A percentile compares a stretch with the other conserved stretches of the same genome.
phyloP scores from a whole-genome alignment of 75 land plant species.

The Ceratopteris richardii region DNA sequence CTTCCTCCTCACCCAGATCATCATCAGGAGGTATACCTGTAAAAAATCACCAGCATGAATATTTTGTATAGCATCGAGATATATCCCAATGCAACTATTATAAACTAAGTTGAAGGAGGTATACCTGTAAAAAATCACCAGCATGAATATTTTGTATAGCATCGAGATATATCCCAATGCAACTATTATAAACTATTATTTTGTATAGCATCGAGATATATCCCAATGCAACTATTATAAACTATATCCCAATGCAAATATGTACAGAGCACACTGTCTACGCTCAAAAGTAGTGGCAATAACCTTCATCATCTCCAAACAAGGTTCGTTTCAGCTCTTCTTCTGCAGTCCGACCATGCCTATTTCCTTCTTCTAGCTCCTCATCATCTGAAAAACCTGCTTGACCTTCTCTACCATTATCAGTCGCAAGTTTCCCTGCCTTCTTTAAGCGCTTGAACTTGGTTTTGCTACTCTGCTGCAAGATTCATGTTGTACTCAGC shows the following conservation, averaged over 20 bases:
- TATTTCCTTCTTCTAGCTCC: slow-evolving; percentile 47
- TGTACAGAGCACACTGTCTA: no score
- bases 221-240: no score
- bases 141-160: no score
- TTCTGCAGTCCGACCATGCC: slow-evolving; percentile 71
- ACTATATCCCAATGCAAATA: no score
- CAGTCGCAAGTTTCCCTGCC: slow-evolving; percentile 42
- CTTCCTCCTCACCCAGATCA: slow-evolving; percentile 77
- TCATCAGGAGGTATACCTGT: slow-evolving; percentile 66
- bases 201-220: no score
- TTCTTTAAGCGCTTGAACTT: slow-evolving; percentile 92
- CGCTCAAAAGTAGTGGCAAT: no score
- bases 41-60: not conserved
- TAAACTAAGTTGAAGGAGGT: no score
- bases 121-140: no score
- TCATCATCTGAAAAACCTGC: slow-evolving; percentile 67
- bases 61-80: not conserved
- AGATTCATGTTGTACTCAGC: not conserved
- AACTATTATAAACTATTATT: no score
- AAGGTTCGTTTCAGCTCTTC: slow-evolving; percentile 76
- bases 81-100: not conserved
- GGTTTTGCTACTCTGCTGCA: slow-evolving; percentile 43
- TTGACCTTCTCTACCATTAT: slow-evolving; percentile 27
- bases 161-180: no score
- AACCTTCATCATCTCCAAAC: slow-evolving; percentile 96